Conservation (phyloP, 352 stramenopile genomes). For the Globisporangium orthogonon region DNA sequence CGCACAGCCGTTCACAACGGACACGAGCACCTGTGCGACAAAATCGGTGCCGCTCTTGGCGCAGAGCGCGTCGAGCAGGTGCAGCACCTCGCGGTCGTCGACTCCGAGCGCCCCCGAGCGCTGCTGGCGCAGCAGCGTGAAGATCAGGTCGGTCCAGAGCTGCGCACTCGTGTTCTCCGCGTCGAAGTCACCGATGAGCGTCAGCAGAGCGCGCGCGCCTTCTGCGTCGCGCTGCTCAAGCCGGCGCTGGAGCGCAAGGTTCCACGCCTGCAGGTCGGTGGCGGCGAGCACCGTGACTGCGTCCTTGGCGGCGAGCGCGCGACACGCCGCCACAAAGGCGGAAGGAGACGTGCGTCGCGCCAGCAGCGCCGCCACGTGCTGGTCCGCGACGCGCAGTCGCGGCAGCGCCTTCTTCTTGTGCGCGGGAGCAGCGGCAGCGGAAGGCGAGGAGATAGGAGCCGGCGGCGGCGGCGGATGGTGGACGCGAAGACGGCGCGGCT, state of each 20-base stretch:
- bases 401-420: conserved; percentile 9
- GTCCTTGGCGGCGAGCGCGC: conserved; percentile 27
- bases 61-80: conserved; percentile 28
- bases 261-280: conserved; percentile 52
- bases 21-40: conserved; percentile 33
- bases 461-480: too few species aligned
- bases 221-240: conserved; percentile 35
- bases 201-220: conserved; percentile 42
- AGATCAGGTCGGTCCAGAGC: conserved; percentile 70
- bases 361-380: conserved; percentile 31
- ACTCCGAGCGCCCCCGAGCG: conserved; percentile 17
- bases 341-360: conserved; percentile 19
- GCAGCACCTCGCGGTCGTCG: conserved; percentile 21
- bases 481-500: neutral
- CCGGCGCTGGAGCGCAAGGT: conserved; percentile 47
- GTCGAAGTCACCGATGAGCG: conserved; percentile 35
- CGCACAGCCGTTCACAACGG: conserved; percentile 59
- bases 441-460: neutral
- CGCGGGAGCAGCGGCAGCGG: neutral
- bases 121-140: conserved; percentile 59
- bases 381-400: conserved; percentile 23
- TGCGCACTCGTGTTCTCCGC: conserved; percentile 42
- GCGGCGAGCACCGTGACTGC: conserved; percentile 33
- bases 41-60: conserved; percentile 32
- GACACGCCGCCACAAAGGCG: conserved; percentile 28